A percentile compares a stretch with the other conserved stretches of the same genome.
These are phyloP conservation scores for Aspergillus flavus DNA, from an alignment of 2,329 filamentous ascomycete species.

Conservation along the genomic window DNA sequence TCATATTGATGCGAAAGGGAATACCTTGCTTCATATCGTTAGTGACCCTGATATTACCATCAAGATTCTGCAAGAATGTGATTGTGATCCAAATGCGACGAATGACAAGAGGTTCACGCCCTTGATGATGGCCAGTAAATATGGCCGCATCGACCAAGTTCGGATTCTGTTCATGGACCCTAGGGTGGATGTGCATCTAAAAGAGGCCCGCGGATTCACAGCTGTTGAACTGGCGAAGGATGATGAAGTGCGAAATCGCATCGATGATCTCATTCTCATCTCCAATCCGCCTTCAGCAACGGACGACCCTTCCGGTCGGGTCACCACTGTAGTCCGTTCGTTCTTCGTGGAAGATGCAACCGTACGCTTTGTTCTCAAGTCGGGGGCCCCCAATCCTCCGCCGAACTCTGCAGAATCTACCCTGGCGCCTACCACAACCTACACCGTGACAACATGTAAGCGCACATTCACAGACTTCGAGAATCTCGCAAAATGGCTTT, in stretches of 20 bases:
- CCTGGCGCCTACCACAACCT: conserved; percentile 68
- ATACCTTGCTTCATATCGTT: conserved; percentile 93
- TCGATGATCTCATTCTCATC: conserved; percentile 89
- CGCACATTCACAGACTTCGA: conserved; percentile 89
- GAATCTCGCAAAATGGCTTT: conserved; percentile 79
- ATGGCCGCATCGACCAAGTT: conserved; percentile 92
- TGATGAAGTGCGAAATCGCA: conserved; percentile 93
- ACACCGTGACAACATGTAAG: conserved; percentile 89
- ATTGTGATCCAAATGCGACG: conserved; percentile 92
- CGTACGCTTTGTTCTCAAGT: conserved; percentile 90
- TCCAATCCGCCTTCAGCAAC: conserved; percentile 57
- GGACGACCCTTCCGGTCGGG: conserved; percentile 73
- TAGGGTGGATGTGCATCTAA: conserved; percentile 80
- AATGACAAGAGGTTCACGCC: conserved; percentile 96
- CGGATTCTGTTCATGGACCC: conserved; percentile 83
- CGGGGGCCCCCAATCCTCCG: conserved; percentile 69
- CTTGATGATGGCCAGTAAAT: conserved; percentile 98
- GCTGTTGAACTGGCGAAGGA: conserved; percentile 97
- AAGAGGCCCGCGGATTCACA: conserved; percentile 84
- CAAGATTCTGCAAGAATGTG: conserved; percentile 77
- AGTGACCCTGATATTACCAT: conserved; percentile 78
- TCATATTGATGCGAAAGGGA: conserved; percentile 89
- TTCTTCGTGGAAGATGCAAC: conserved; percentile 98
- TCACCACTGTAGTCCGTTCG: conserved; percentile 89
- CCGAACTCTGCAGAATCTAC: conserved; percentile 39